Percentiles rank a stretch among this genome's conserved stretches.
Evolutionary conservation across 2,329 filamentous ascomycete species (phyloP).

Genomic region (Pseudophaeomoniella oleicola): DNA sequence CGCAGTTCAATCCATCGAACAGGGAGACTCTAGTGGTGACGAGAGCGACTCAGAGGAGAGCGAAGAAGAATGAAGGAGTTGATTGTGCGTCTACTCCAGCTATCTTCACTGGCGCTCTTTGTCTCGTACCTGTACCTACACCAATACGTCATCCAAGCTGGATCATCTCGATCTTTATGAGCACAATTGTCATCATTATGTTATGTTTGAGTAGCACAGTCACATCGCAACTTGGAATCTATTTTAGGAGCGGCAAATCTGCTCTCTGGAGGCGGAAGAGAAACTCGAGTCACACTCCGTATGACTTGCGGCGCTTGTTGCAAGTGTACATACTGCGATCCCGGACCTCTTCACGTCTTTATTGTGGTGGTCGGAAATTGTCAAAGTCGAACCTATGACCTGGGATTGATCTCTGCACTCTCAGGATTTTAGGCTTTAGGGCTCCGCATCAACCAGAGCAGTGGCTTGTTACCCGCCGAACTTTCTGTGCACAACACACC

Average conservation of each 20-base stretch:
- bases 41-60: slow-evolving; percentile 34
- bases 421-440: too few species aligned
- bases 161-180: not conserved
- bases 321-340: not conserved
- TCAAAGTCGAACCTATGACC: too few species aligned
- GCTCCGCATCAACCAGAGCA: too few species aligned
- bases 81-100: not conserved
- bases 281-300: too few species aligned
- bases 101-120: not conserved
- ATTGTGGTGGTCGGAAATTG: not conserved
- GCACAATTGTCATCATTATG: not conserved
- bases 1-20: slow-evolving; percentile 24
- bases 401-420: too few species aligned
- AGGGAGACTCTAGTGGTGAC: slow-evolving; percentile 28
- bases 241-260: not conserved
- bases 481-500: too few species aligned
- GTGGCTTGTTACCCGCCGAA: too few species aligned
- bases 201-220: not conserved
- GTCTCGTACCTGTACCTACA: not conserved
- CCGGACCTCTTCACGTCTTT: not conserved
- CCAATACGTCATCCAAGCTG: not conserved
- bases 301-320: too few species aligned
- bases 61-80: slow-evolving; percentile 26
- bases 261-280: too few species aligned
- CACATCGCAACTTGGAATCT: not conserved